A percentile compares a stretch with the other conserved stretches of the same genome.
Conservation (phyloP, 345 rosid species). For the Bruguiera gymnorhiza region DNA sequence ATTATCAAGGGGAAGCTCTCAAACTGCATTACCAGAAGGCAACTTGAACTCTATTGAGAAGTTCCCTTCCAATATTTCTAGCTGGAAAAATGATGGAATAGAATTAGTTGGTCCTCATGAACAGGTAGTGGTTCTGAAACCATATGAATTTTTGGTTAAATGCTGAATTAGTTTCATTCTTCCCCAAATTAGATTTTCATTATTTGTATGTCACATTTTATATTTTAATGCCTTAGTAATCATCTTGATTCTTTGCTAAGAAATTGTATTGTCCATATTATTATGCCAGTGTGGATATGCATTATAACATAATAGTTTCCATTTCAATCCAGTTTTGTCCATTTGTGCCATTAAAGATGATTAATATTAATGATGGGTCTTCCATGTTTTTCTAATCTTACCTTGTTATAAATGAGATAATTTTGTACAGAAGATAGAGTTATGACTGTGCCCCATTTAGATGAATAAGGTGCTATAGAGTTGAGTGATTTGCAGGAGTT, state of each 20-base stretch:
- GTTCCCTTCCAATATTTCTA: conserved; percentile 27
- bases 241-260: neutral
- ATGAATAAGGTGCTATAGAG: no score
- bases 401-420: no score
- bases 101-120: conserved; percentile 36
- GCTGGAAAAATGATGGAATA: conserved; percentile 34
- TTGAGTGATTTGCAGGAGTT: no score
- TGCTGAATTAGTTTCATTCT: conserved; percentile 9
- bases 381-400: no score
- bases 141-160: neutral
- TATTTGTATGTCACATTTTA: neutral
- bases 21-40: conserved; percentile 27
- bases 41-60: conserved; percentile 32
- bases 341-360: no score
- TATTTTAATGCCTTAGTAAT: neutral
- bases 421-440: no score
- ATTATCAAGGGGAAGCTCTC: conserved; percentile 36
- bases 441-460: no score
- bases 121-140: conserved; percentile 39
- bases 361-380: no score
- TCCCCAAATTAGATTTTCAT: neutral
- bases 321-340: no score
- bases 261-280: no score
- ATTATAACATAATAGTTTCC: no score
- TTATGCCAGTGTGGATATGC: no score